Conservation (phyloP, 768 basidiomycete genomes). For the Clitopilus hobsonii region DNA sequence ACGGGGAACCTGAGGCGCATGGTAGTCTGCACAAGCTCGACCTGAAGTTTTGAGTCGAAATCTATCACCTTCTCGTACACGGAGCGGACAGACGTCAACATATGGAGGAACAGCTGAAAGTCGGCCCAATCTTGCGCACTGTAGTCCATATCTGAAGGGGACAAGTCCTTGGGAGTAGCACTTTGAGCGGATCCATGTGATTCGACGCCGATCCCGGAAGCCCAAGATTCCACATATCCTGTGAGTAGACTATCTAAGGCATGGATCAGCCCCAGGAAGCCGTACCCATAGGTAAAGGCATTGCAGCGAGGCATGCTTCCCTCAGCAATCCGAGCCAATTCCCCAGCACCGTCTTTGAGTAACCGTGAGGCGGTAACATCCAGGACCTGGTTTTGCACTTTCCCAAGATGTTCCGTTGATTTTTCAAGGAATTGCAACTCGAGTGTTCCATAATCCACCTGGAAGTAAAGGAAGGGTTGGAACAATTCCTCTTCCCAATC, state of each 20-base stretch:
- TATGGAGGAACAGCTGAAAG: conserved; percentile 78
- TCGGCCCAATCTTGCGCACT: conserved; percentile 84
- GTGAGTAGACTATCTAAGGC: conserved; percentile 70
- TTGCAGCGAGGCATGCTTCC: conserved; percentile 73
- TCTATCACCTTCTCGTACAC: conserved; percentile 60
- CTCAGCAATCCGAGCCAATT: conserved; percentile 75
- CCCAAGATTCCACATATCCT: conserved; percentile 65
- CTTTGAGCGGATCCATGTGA: not conserved
- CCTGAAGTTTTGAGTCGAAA: conserved; percentile 70
- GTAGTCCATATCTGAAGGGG: conserved; percentile 81
- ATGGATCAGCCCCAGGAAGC: conserved; percentile 63
- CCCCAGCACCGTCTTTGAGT: conserved; percentile 69
- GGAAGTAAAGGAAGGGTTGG: conserved; percentile 91
- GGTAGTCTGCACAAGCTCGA: conserved; percentile 54
- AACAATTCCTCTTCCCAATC: conserved; percentile 93
- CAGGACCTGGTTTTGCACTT: conserved; percentile 38
- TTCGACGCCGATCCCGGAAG: conserved; percentile 17
- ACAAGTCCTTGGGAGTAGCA: not conserved
- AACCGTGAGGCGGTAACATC: conserved; percentile 42
- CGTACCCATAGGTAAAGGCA: conserved; percentile 88
- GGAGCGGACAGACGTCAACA: conserved; percentile 75
- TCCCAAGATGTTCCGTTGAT: not conserved
- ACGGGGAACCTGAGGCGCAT: conserved; percentile 53
- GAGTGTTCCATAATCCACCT: conserved; percentile 75
- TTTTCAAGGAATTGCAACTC: conserved; percentile 60